phyloP scores from a whole-genome alignment of 352 stramenopile species.

The Phytophthora aleatoria region DNA sequence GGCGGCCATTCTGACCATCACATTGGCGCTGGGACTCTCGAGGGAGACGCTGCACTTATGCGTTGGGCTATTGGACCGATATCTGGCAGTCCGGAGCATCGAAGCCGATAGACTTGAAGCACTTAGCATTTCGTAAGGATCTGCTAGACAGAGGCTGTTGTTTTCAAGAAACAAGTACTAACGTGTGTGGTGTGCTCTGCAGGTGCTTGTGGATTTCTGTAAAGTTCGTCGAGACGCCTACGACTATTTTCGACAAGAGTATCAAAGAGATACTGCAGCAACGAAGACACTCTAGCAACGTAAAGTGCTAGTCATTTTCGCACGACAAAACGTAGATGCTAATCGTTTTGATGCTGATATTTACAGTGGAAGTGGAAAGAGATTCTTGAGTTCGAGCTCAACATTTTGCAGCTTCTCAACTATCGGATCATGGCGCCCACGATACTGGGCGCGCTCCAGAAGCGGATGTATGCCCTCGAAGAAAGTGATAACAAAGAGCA shows the following conservation, averaged over 20 bases:
- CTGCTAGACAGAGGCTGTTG: not conserved
- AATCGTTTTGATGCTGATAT: conserved; percentile 3
- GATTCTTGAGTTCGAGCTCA: conserved; percentile 54
- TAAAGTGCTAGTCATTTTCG: conserved; percentile 24
- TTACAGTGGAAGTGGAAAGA: conserved; percentile 70
- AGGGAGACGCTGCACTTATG: conserved; percentile 69
- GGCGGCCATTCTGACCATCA: conserved; percentile 65
- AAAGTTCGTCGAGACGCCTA: conserved; percentile 72
- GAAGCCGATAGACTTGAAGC: conserved; percentile 44
- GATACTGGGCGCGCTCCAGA: conserved; percentile 51
- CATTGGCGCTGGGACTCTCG: conserved; percentile 57
- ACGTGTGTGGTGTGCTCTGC: conserved; percentile 8
- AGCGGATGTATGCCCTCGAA: conserved; percentile 39
- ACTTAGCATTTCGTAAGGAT: conserved; percentile 64
- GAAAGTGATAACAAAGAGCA: conserved; percentile 8
- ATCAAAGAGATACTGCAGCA: conserved; percentile 73
- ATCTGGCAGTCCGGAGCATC: conserved; percentile 33
- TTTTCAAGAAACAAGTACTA: not conserved
- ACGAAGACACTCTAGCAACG: conserved; percentile 62
- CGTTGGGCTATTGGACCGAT: conserved; percentile 62
- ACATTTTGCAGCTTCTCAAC: conserved; percentile 48
- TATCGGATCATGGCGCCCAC: conserved; percentile 65
- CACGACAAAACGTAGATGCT: not conserved
- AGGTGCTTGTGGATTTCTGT: conserved; percentile 76
- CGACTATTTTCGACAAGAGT: conserved; percentile 55